These are phyloP conservation scores for Sabuloglossum arenarium DNA, from an alignment of 495 filamentous ascomycete species.

Conservation along the genomic window DNA sequence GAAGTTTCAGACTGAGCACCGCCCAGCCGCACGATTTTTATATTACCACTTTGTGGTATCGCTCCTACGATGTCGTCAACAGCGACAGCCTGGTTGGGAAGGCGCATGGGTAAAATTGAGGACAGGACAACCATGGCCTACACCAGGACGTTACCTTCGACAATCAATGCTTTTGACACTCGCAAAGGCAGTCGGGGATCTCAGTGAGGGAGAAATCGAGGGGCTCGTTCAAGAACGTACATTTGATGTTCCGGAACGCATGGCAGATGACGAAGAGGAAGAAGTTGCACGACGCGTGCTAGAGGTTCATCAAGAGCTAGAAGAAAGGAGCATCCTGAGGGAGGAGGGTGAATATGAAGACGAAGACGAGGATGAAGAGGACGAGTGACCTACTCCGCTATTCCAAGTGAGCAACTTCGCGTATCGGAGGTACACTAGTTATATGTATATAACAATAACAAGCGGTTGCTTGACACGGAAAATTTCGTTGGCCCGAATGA, in stretches of 20 bases:
- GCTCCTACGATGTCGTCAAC: constrained; percentile 1
- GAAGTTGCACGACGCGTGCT: background rate
- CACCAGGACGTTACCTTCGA: background rate
- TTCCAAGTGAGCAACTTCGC: too few species aligned
- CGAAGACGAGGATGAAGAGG: background rate
- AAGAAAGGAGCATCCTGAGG: background rate
- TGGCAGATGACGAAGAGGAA: background rate
- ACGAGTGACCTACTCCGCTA: background rate
- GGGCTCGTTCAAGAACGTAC: background rate
- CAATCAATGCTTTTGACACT: constrained; percentile 1
- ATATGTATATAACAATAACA: too few species aligned
- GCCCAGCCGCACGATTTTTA: background rate
- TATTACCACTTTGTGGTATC: constrained; percentile 2
- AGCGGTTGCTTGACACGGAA: too few species aligned
- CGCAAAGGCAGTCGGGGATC: background rate
- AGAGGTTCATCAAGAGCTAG: background rate
- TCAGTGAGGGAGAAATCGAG: constrained; percentile 1
- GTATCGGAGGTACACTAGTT: too few species aligned
- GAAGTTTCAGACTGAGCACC: background rate
- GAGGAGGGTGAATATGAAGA: background rate
- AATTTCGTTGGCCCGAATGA: too few species aligned
- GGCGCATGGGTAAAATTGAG: background rate
- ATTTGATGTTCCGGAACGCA: background rate
- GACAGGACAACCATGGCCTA: background rate
- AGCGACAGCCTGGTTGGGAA: background rate